Base-by-base conservation (phyloP, 768 basidiomycete species). In the Tricholoma hemisulphureum region DNA sequence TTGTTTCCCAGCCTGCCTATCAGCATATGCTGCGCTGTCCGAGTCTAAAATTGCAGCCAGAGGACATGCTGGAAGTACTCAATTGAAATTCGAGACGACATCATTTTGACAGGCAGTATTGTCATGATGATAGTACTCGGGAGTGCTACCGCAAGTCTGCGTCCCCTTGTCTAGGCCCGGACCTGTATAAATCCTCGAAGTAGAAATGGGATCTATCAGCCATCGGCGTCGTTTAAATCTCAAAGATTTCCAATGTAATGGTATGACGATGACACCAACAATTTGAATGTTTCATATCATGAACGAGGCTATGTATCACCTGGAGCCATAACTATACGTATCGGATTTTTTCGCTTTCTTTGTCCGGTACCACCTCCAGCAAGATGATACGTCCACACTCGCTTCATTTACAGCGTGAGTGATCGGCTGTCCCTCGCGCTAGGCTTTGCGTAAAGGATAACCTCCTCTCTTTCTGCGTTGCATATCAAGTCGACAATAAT, bases 281-380 rank as follows among this genome's bases (percentile, higher is more conserved):
- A 28, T 18, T 13, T 10, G 9, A 29, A 21, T 21, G 2, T 9
- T 26, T 48, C 26, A 34, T 34, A 34, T 23, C 10, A 28, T 41
- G 35, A n/a, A 18, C 56, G 51, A 57, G 56, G 45, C 28, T 37
- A 34, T 46, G 51, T 31, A 21, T 32, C 20, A 28, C 41, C 49
- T 13, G 35, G 52, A 23, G 34, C 16, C 52, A 37, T 55, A 39
- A 37, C 58, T 39, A 53, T 52, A 26, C 6, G 51, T 26, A 46
- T 34, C 55, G 45, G 37, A 57, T n/a, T 37, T 45, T 52, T 62
- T 62, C 63, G 58, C 53, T 51, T 61, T 66, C 72, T 63, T 73
- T 67, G 75, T 78, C 75, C 72, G 73, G 75, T 71, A 77, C 77
- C 75, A 74, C 71, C 58, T 66, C 69, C 54, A 56, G 45, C 69